Evolutionary conservation across 768 basidiomycete species (phyloP), one percentile per base, ranked within the genome.

Genomic region (Boletus reticulatus): DNA sequence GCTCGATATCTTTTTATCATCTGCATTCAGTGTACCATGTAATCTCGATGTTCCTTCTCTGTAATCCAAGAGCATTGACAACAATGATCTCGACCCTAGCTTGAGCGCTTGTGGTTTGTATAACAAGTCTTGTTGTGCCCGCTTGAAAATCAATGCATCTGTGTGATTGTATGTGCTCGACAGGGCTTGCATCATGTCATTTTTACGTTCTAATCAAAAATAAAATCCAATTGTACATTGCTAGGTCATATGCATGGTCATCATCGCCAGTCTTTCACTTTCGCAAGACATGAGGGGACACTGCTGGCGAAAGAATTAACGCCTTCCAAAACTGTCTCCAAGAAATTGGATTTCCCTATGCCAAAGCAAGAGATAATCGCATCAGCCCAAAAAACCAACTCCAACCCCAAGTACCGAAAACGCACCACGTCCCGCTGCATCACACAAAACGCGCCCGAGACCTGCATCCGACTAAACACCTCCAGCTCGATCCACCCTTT

Each of bases 401-500:
- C 24, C 17, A 43, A n/a, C 34, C n/a, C 22, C 16, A 4, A 38
- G 37, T 10, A 29, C 16, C 0, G 48, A 48, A 32, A 34, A 76
- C 80, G 46, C 58, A 87, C 88, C 70, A 80, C 77, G 58, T 90
- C 87, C 50, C 87, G 75, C 56, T 78, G 76, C 85, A 92, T 86
- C 5, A 89, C 66, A 52, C 85, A 84, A 66, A 89, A 89, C 48
- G 84, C 83, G 1, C 86, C 85, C 11, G 77, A 72, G 2, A 64
- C 62, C 1, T 77, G 81, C 8, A 70, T 65, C 63, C 79, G 77
- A 14, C 56, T 73, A 62, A 88, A 92, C 22, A 70, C 62, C 67
- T 94, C 89, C 6, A 92, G 73, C 48, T 84, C 80, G 5, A 91
- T 78, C 84, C 85, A 88, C 4, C 91, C 92, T 62, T 87, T 90